Evolutionary conservation across 2,329 filamentous ascomycete species (phyloP).

Genomic region (Colletotrichum gloeosporioides): DNA sequence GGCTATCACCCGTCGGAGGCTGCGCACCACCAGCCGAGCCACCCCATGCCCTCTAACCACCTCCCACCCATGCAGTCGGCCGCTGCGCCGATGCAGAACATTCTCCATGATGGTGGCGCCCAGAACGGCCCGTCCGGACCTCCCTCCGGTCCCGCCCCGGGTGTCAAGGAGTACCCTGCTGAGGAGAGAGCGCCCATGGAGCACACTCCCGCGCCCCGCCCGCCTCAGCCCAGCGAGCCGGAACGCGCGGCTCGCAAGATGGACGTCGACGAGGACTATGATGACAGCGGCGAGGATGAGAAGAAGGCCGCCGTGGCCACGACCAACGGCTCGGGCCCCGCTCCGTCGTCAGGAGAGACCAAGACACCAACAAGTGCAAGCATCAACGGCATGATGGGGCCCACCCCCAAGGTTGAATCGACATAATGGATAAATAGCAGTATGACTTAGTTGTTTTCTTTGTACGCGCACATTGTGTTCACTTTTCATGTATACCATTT

Average conservation of each 20-base stretch:
- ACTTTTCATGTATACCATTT: constrained; percentile 25
- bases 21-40: constrained; percentile 79
- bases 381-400: constrained; percentile 53
- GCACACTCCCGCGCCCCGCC: constrained; percentile 47
- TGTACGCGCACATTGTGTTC: constrained; percentile 13
- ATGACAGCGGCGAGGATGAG: constrained; percentile 91
- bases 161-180: constrained; percentile 55
- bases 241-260: constrained; percentile 87
- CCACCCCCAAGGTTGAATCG: constrained; percentile 53
- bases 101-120: constrained; percentile 53
- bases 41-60: constrained; percentile 58
- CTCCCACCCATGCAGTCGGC: constrained; percentile 69
- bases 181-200: constrained; percentile 64
- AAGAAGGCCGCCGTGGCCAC: constrained; percentile 57
- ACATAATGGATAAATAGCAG: constrained; percentile 22
- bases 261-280: constrained; percentile 97
- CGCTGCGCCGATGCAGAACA: constrained; percentile 58
- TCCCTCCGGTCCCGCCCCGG: constrained; percentile 43
- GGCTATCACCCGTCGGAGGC: constrained; percentile 92
- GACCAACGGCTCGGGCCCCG: constrained; percentile 47
- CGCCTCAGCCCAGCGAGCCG: constrained; percentile 71
- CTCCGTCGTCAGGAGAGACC: constrained; percentile 54
- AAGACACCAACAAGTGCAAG: constrained; percentile 57
- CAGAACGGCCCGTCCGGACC: constrained; percentile 30
- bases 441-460: constrained; percentile 12